Evolutionary conservation across 129 eudicot species (phyloP), one percentile per base, ranked within the genome.

Genomic region (Heracleum sosnowskyi): DNA sequence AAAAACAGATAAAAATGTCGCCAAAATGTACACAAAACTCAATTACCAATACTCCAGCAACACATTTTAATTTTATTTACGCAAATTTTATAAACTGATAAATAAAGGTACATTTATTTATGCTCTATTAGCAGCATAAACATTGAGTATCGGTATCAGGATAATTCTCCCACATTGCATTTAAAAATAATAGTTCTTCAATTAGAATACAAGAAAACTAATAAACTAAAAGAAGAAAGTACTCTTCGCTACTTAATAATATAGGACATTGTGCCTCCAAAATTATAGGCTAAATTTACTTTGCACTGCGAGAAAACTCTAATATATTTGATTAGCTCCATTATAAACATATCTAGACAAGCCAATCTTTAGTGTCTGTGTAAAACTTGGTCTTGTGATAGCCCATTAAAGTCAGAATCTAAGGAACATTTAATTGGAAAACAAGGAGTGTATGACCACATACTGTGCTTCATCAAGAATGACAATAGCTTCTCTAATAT

Each of bases 381-480:
- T n/a, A 22, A n/a, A n/a, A 4, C 36, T 26, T 15, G 33, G 77
- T 26, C 44, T 44, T 42, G 26, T 29, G 62, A 28, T 57, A 44
- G 24, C 13, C 44, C 18, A 29, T 64, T 31, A 45, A 35, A 29
- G 11, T 26, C 22, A 28, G 35, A 45, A 40, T 22, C 44, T 4
- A 39, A 22, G 31, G 37, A 20, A 66, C 6, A 33, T 31, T 46
- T 15, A 41, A 40, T 63, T n/a, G 31, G 42, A 22, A 63, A 37
- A 39, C 75, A 70, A 22, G 45, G 45, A 37, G 31, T 20, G 18
- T 53, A 37, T 75, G 41, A 72, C 34, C 60, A 89, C 98, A 66
- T 90, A 95, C 98, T 95, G 98, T 53, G 98, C 98, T 87, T 95
- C 98, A 84, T 95, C 98, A 85, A 95, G 91, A 90, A 95, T 91